Evolutionary conservation across 2,329 filamentous ascomycete genomes (phyloP).

Genomic region (Ascochyta viciae-villosae): DNA sequence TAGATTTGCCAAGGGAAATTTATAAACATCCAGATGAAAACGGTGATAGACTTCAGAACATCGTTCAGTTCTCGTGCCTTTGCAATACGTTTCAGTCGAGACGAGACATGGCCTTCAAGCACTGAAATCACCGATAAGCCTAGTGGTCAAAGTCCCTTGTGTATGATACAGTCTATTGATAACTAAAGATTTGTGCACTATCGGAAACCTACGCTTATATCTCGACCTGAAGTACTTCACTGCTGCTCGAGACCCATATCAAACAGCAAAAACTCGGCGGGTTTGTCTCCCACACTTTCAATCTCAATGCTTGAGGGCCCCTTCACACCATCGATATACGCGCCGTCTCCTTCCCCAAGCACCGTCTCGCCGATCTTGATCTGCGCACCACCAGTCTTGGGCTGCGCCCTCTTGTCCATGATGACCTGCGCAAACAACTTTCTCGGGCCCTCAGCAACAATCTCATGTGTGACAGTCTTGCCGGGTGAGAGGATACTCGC

Average conservation of each 20-base stretch:
- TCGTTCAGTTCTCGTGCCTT: too few species aligned
- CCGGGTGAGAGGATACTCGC: conserved; percentile 75
- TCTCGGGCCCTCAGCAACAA: conserved; percentile 69
- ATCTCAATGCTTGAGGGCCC: conserved; percentile 55
- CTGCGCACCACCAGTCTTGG: conserved; percentile 74
- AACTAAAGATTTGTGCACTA: not conserved
- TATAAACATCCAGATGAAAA: too few species aligned
- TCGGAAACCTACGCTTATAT: too few species aligned
- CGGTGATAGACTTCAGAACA: too few species aligned
- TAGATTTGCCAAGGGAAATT: too few species aligned
- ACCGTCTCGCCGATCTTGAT: conserved; percentile 72
- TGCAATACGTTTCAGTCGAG: too few species aligned
- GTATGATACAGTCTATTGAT: not conserved
- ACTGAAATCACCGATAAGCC: not conserved
- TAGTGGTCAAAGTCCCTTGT: not conserved
- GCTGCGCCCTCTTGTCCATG: conserved; percentile 64
- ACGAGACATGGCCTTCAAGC: too few species aligned
- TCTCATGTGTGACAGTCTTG: conserved; percentile 72
- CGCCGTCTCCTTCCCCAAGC: conserved; percentile 80
- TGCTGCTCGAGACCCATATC: conserved; percentile 52
- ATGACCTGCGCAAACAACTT: conserved; percentile 84
- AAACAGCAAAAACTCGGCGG: conserved; percentile 59
- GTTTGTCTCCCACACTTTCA: conserved; percentile 55
- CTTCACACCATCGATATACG: conserved; percentile 68
- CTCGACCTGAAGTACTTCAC: conserved; percentile 10